Conservation (phyloP, 108 stramenopile genomes). For the Thalassiosira profunda region DNA sequence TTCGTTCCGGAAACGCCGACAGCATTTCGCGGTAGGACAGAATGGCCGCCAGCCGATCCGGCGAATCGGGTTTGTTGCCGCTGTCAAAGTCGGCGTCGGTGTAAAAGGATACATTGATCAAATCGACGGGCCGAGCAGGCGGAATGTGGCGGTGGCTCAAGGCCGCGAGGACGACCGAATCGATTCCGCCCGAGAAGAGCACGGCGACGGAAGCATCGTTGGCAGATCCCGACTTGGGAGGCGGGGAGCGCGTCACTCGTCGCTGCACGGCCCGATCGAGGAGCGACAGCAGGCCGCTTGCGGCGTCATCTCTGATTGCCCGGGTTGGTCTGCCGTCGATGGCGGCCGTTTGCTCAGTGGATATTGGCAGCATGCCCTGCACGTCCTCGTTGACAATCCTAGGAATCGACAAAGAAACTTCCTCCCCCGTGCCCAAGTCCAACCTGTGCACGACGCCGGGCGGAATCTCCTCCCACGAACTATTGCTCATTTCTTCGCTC, state of each 20-base stretch:
- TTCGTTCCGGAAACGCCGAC: conserved; percentile 60
- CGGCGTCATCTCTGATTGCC: conserved; percentile 5
- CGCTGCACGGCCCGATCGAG: conserved; percentile 65
- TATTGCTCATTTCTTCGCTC: neutral
- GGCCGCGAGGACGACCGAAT: conserved; percentile 95
- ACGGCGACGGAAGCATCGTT: conserved; percentile 70
- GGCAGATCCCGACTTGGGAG: conserved; percentile 14
- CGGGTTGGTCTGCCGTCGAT: too few species aligned
- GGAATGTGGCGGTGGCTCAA: conserved; percentile 78
- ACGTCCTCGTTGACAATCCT: conserved; percentile 27
- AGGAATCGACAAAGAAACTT: conserved; percentile 21
- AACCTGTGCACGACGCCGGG: conserved; percentile 66
- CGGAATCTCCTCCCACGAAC: conserved; percentile 60
- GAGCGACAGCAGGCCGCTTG: conserved; percentile 8
- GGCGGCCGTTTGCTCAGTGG: neutral
- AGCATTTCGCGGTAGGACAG: conserved; percentile 70
- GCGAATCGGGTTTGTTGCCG: conserved; percentile 44
- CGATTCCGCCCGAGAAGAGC: conserved; percentile 97
- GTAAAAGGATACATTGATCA: conserved; percentile 94
- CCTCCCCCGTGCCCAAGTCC: conserved; percentile 23
- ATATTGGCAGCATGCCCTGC: neutral
- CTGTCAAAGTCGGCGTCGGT: conserved; percentile 32
- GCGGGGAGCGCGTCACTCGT: conserved; percentile 55
- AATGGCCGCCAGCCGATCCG: conserved; percentile 92
- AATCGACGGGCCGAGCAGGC: conserved; percentile 63